Evolutionary conservation across 164 flowering plant genomes (phyloP).

Genomic region (Nymphaea colorata): DNA sequence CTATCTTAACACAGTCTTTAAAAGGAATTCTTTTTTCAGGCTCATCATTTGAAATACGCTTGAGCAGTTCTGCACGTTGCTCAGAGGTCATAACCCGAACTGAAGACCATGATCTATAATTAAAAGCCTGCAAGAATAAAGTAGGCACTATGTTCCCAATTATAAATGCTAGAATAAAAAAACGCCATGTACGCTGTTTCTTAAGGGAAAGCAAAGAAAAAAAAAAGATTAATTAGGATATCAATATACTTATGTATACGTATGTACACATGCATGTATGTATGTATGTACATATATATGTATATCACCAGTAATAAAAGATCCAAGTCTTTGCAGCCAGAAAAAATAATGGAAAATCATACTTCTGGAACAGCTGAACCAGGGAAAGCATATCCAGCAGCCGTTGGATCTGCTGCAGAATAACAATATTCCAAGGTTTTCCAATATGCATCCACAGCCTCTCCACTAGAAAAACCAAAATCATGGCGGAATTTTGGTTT

Average conservation of each 20-base stretch:
- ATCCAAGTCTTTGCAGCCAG: too few species aligned
- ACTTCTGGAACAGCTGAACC: conserved; percentile 93
- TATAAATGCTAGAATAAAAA: too few species aligned
- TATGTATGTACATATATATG: too few species aligned
- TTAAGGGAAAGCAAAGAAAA: neutral
- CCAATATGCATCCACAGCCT: conserved; percentile 86
- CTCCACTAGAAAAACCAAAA: conserved; percentile 50
- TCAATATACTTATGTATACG: too few species aligned
- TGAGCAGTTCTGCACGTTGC: conserved; percentile 66
- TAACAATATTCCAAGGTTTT: conserved; percentile 80
- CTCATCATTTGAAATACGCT: conserved; percentile 36
- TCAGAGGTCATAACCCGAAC: conserved; percentile 73
- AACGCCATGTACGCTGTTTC: too few species aligned
- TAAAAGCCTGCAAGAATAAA: conserved; percentile 37
- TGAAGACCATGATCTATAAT: conserved; percentile 65
- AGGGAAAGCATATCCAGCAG: conserved; percentile 81
- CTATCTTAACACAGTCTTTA: conserved; percentile 58
- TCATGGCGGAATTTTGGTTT: conserved; percentile 81
- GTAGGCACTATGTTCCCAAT: neutral
- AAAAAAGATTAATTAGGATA: too few species aligned
- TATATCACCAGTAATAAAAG: too few species aligned
- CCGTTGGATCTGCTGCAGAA: conserved; percentile 60
- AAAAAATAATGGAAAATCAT: neutral
- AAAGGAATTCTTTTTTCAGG: conserved; percentile 45
- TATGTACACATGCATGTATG: too few species aligned